Base-by-base conservation (phyloP, 176 grass and related monocot species). In the Triticum timopheevii region DNA sequence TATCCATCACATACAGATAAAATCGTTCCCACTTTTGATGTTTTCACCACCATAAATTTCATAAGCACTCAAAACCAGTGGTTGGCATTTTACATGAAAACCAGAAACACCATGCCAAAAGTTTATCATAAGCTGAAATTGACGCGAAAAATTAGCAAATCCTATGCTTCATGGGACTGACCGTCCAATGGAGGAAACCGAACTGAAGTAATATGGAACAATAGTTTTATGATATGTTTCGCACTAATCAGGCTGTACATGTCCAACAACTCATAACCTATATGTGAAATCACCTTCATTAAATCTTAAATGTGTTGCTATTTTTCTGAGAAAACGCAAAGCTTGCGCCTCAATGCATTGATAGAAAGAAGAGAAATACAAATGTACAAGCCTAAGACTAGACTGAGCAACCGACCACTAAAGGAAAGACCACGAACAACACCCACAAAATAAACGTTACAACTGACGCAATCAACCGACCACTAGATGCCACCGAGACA, bases 101-200 rank as follows among this genome's bases (percentile, higher is more conserved):
- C 77, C 31, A 64, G 40, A 56, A 27, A 15, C n/a, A 80, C 5
- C 15, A 17, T 28, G 11, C 8, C 10, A 47, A 54, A 25, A 49
- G 36, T 83, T 83, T 3, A 77, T 82, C 34, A 83, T 22, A 83
- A 76, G 64, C 12, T 31, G 56, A 19, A 69, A 11, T 11, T 17
- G 28, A 67, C 19, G 69, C 20, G 8, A n/a, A 28, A 83, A 13
- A 59, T 1, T 17, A 47, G 77, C 33, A 28, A 76, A 52, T 65
- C 80, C 20, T n/a, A 50, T 6, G 28, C 3, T 59, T 77, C 28
- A 78, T 16, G 68, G 1, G 49, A 69, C 27, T 49, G 20, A 84
- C 30, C 2, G 35, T 44, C 30, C 23, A 33, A 78, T 13, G 38
- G 49, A 81, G 27, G 19, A 65, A 81, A 20, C 63, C 19, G 5